Base-by-base conservation (phyloP, 2,329 filamentous ascomycete genomes). In the Aspergillus fumigatiaffinis region DNA sequence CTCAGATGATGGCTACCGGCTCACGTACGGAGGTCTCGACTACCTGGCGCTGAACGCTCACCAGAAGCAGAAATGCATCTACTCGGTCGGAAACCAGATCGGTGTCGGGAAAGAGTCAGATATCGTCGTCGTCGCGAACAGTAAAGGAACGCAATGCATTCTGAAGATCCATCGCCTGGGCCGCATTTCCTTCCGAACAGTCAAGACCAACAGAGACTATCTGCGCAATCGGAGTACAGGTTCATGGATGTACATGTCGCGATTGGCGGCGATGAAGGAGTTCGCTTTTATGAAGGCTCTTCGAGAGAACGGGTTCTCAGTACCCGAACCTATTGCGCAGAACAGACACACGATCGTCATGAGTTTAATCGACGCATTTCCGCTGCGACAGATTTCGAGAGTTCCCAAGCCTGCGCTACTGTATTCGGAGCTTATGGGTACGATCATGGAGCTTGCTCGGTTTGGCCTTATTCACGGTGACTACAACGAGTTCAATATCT, bases 401-500 rank as follows among this genome's bases (percentile, higher is more conserved):
- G 88, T 99, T 1, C 89, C 91, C 32, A 85, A 97, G 64, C 91
- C 93, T 0, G 90, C 91, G 2, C 78, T 78, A n/a, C 81, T 99
- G 5, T 99, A 99, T 71, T 87, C 87, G n/a, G 91, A 97, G 59
- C 80, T 99, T 35, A 95, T 99, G 69, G 83, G 86, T 46, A 84
- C 97, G 66, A 91, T 99, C 55, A 79, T 99, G 47, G 84, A 87
- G 28, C 81, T 99, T 44, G 93, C 94, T 5, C 86, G 86, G 60
- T 87, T 92, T 65, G 94, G 94, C 6, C 79, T 99, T 50, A 99
- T 99, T 60, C 94, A 99, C 71, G 94, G 94, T 60, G 94, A 99
- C 73, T 99, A 95, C 79, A 99, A 99, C 79, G 95, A 99, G 75
- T 99, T 99, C 82, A 99, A 99, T 73, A 93, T 99, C 62, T 80